Evolutionary conservation across 768 basidiomycete species (phyloP).

Genomic region (Psilocybe azurescens): DNA sequence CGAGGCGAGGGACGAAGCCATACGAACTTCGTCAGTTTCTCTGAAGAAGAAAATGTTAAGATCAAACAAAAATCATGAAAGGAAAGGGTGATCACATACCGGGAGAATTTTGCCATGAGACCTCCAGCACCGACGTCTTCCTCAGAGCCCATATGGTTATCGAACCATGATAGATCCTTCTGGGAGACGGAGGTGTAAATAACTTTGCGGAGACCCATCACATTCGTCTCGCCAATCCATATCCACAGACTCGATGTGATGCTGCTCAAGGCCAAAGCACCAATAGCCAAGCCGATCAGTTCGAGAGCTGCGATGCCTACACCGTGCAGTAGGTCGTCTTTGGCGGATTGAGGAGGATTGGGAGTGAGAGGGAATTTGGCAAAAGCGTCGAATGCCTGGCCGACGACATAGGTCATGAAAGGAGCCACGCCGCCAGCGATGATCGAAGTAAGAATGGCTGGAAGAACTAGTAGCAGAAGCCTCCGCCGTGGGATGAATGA

Average conservation of each 20-base stretch:
- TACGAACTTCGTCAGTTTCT: constrained; percentile 93
- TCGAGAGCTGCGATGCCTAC: constrained; percentile 68
- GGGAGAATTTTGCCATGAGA: constrained; percentile 91
- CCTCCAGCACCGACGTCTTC: constrained; percentile 81
- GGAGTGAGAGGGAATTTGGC: constrained; percentile 45
- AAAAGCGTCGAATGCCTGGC: constrained; percentile 78
- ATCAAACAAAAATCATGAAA: neutral
- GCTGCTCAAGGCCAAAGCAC: constrained; percentile 73
- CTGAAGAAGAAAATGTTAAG: constrained; percentile 42
- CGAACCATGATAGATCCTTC: constrained; percentile 93
- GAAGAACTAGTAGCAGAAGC: constrained; percentile 60
- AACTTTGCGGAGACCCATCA: constrained; percentile 64
- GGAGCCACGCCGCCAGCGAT: constrained; percentile 76
- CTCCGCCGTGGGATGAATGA: constrained; percentile 65
- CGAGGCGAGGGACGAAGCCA: constrained; percentile 79
- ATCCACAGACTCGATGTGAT: constrained; percentile 86
- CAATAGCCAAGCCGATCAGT: constrained; percentile 68
- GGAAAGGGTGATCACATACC: constrained; percentile 44
- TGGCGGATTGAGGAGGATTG: constrained; percentile 41
- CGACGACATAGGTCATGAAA: constrained; percentile 85
- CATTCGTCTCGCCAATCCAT: constrained; percentile 83
- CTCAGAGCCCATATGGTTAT: constrained; percentile 67
- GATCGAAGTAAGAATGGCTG: constrained; percentile 66
- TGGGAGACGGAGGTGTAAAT: constrained; percentile 72
- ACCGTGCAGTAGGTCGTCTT: constrained; percentile 56